phyloP scores from a whole-genome alignment of 2,329 filamentous ascomycete species.

The Sporothrix euskadiensis region DNA sequence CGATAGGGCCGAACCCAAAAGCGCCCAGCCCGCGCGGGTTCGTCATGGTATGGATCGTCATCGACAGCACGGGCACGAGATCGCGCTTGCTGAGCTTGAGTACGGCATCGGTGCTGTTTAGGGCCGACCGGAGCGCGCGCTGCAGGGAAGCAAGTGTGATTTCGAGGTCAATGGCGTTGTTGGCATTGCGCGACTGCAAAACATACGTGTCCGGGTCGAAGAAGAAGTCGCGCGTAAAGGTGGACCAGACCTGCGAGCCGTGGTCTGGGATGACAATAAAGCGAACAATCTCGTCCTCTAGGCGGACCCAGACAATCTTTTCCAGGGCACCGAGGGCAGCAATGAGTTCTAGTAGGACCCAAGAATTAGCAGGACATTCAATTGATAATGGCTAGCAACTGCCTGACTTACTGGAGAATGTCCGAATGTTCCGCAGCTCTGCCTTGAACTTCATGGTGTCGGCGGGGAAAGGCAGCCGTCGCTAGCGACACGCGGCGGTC shows the following conservation, averaged over 20 bases:
- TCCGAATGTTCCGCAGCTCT: constrained; percentile 65
- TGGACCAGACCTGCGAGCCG: constrained; percentile 93
- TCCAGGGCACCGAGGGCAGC: constrained; percentile 67
- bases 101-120: constrained; percentile 76
- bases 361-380: not conserved
- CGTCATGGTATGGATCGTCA: constrained; percentile 83
- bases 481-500: not conserved
- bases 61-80: constrained; percentile 77
- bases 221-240: constrained; percentile 64
- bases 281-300: constrained; percentile 82
- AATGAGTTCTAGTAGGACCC: constrained; percentile 54
- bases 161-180: constrained; percentile 95
- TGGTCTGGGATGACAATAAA: constrained; percentile 96
- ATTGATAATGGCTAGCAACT: not conserved
- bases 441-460: constrained; percentile 44
- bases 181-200: constrained; percentile 77
- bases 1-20: constrained; percentile 41
- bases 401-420: constrained; percentile 58
- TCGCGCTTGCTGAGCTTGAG: constrained; percentile 93
- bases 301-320: constrained; percentile 85
- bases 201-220: constrained; percentile 78
- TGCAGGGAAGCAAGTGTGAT: constrained; percentile 85
- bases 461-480: not conserved
- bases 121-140: constrained; percentile 85
- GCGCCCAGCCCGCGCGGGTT: constrained; percentile 45